A percentile compares a stretch with the other conserved stretches of the same genome.
phyloP scores from a whole-genome alignment of 2,329 filamentous ascomycete genomes.

The Claviceps fusiformis region DNA sequence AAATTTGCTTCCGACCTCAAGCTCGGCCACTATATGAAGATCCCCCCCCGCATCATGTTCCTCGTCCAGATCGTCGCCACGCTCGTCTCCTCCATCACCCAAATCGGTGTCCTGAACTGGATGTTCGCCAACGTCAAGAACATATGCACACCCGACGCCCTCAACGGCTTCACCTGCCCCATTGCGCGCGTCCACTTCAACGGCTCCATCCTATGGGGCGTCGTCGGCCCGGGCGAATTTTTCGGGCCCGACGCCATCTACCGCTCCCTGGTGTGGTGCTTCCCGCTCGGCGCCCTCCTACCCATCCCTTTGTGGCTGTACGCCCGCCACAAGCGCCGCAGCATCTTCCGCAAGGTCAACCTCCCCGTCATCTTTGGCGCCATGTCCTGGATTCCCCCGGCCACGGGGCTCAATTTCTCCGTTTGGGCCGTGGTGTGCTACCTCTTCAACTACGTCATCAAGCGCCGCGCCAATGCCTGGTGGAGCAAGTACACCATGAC shows the following conservation, averaged over 20 bases:
- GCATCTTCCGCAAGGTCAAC: slow-evolving; percentile 62
- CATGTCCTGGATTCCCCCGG: slow-evolving; percentile 76
- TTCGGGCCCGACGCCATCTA: slow-evolving; percentile 68
- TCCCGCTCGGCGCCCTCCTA: slow-evolving; percentile 60
- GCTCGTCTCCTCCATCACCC: slow-evolving; percentile 62
- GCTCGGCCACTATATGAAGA: slow-evolving; percentile 79
- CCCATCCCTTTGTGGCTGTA: slow-evolving; percentile 66
- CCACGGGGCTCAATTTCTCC: slow-evolving; percentile 75
- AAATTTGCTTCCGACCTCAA: slow-evolving; percentile 84
- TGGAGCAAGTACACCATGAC: slow-evolving; percentile 92
- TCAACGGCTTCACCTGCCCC: slow-evolving; percentile 79
- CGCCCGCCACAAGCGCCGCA: slow-evolving; percentile 42
- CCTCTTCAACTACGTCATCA: slow-evolving; percentile 67
- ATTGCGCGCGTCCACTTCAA: slow-evolving; percentile 84
- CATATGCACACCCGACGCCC: slow-evolving; percentile 65
- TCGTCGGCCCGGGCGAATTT: slow-evolving; percentile 71
- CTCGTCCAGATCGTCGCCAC: slow-evolving; percentile 66
- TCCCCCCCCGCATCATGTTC: slow-evolving; percentile 67
- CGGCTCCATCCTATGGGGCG: slow-evolving; percentile 78
- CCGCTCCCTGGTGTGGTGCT: slow-evolving; percentile 65
- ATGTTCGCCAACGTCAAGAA: slow-evolving; percentile 68
- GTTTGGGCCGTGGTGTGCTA: slow-evolving; percentile 80
- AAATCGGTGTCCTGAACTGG: slow-evolving; percentile 80
- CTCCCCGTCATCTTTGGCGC: slow-evolving; percentile 73
- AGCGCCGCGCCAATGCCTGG: slow-evolving; percentile 57